Evolutionary conservation across 1,284 basidiomycete species (phyloP).

Genomic region (Porogramme epimiltina): DNA sequence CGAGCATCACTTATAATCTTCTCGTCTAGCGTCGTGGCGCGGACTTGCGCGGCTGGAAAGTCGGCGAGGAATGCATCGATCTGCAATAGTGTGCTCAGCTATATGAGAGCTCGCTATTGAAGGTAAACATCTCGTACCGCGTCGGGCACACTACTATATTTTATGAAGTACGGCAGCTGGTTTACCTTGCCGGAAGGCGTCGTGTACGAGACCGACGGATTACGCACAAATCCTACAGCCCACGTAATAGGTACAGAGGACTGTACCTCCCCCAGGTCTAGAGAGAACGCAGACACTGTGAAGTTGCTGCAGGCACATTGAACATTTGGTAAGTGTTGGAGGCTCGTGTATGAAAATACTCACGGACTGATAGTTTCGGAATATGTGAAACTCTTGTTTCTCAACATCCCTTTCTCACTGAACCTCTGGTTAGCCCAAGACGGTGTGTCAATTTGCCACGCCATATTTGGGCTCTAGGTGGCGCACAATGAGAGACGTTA

Average conservation of each 20-base stretch:
- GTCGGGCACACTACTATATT: conserved; percentile 37
- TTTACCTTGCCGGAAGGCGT: conserved; percentile 41
- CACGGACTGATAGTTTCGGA: conserved; percentile 69
- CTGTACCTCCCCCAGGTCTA: too few species aligned
- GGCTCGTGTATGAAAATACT: conserved; percentile 62
- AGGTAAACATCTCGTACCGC: conserved; percentile 3
- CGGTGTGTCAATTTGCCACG: too few species aligned
- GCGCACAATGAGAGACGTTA: too few species aligned
- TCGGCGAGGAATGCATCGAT: conserved; percentile 58
- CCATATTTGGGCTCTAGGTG: too few species aligned
- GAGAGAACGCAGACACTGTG: too few species aligned
- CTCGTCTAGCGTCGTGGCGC: conserved; percentile 54
- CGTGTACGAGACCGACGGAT: conserved; percentile 59
- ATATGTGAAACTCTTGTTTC: too few species aligned
- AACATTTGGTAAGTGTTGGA: conserved; percentile 40
- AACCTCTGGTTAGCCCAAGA: too few species aligned
- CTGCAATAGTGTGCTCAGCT: conserved; percentile 30
- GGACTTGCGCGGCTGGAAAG: conserved; percentile 45
- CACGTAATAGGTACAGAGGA: conserved; percentile 46
- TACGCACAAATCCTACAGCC: conserved; percentile 59
- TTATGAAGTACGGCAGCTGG: conserved; percentile 53
- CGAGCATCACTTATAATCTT: conserved; percentile 55
- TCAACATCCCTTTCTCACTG: too few species aligned
- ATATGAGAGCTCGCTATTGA: background rate
- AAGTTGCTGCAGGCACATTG: too few species aligned